phyloP scores from a whole-genome alignment of 305 asterid genomes.

The Fraxinus latifolia region DNA sequence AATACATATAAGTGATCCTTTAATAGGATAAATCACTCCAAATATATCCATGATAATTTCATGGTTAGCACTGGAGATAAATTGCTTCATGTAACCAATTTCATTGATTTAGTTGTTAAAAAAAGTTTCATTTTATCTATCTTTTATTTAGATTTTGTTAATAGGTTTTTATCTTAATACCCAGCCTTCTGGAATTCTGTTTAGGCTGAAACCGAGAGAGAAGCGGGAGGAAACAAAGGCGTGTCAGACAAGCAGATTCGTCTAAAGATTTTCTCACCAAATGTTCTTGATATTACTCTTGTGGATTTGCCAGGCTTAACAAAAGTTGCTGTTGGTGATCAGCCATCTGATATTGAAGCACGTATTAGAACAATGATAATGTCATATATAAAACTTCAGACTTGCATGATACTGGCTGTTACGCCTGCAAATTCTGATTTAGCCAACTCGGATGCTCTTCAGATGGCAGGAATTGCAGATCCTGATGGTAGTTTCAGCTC shows the following conservation, averaged over 20 bases:
- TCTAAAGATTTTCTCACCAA: slow-evolving; percentile 89
- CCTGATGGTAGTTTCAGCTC: slow-evolving; percentile 71
- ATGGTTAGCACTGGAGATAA: neutral
- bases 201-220: slow-evolving; percentile 91
- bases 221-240: slow-evolving; percentile 86
- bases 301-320: slow-evolving; percentile 99
- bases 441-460: slow-evolving; percentile 98
- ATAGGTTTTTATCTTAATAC: slow-evolving; percentile 5
- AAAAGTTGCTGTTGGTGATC: slow-evolving; percentile 98
- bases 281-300: slow-evolving; percentile 92
- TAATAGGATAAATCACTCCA: neutral
- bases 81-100: neutral
- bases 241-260: slow-evolving; percentile 95
- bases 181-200: slow-evolving; percentile 19
- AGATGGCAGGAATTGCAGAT: slow-evolving; percentile 98
- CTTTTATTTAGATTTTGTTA: slow-evolving; percentile 6
- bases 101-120: slow-evolving; percentile 13
- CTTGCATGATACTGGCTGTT: slow-evolving; percentile 94
- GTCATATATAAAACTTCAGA: slow-evolving; percentile 81
- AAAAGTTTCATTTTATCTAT: neutral
- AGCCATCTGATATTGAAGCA: slow-evolving; percentile 95
- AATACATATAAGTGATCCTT: neutral
- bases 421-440: slow-evolving; percentile 96
- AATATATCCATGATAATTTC: slow-evolving; percentile 1
- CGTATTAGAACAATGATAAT: slow-evolving; percentile 98